Base-by-base conservation (phyloP, 1,139 yeast genomes). In the Suhomyces terraborum region DNA sequence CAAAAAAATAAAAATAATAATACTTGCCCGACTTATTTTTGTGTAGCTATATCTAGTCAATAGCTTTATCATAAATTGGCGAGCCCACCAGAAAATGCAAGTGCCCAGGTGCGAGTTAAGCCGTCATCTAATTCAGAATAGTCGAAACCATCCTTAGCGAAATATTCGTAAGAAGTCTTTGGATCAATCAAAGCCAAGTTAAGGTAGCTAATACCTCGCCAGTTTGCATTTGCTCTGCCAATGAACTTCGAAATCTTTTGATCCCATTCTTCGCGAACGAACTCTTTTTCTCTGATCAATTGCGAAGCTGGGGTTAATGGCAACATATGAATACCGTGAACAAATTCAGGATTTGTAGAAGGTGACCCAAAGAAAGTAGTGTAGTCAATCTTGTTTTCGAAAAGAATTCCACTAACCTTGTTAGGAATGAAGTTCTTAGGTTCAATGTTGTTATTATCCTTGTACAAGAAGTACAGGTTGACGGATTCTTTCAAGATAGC, bases 261-360 rank as follows among this genome's bases (percentile, higher is more conserved):
- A 12, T 72, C 69, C 97, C 96, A 93, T 66, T 93, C 98, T 64
- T 89, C 81, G 51, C 70, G 55, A 13, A 84, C 95, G 62, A 81
- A 93, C 1, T 69, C 63, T 1, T 89, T 78, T 5, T 74, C 69
- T 61, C 98, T 77, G 32, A 89, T 75, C 48, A 76, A 81, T 0
- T 94, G 82, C 12, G 96, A 84, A 12, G 87, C 80, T 0, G 97
- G 93, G 0, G 96, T 88, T 35, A 88, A 70, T 18, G 98, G 96
- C 45, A 93, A 73, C 84, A 94, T 93, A 60, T 93, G 98, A 48
- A 93, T 91, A 58, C 97, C 96, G 56, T 91, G 98, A 41, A 93
- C 89, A 61, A 85, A 93, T 62, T 91, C 93, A 10, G 75, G 69
- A 43, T 72, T 62, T 10, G 43, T 30, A 30, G 71, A 58, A 34